phyloP scores from a whole-genome alignment of 2,329 filamentous ascomycete species.

The Cladophialophora yegresii region DNA sequence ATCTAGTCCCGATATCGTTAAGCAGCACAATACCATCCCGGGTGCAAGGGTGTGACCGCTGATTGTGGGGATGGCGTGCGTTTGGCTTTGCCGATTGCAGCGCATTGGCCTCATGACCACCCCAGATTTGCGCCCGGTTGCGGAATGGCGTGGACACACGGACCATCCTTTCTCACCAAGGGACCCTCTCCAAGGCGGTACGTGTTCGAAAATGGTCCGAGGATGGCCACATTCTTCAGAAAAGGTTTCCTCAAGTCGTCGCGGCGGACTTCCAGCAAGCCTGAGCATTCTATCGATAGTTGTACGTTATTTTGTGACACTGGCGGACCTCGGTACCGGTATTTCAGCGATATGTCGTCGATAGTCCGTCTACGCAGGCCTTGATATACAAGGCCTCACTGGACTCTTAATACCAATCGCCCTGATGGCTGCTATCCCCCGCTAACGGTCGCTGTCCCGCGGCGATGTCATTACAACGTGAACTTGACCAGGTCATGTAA shows the following conservation, averaged over 20 bases:
- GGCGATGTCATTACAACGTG: no score
- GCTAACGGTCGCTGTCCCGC: no score
- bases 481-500: background rate
- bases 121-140: slow-evolving; percentile 31
- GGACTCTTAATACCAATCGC: no score
- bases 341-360: background rate
- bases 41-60: slow-evolving; percentile 14
- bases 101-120: slow-evolving; percentile 33
- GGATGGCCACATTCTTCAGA: background rate
- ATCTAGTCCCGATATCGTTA: slow-evolving; percentile 17
- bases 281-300: background rate
- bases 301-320: background rate
- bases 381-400: no score
- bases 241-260: background rate
- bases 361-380: background rate
- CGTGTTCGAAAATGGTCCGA: background rate
- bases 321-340: background rate
- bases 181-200: background rate
- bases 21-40: background rate
- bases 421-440: no score
- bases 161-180: slow-evolving; percentile 8
- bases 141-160: slow-evolving; percentile 24
- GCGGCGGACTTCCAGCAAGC: background rate
- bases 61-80: slow-evolving; percentile 24
- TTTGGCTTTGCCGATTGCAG: slow-evolving; percentile 20